Percentiles rank a stretch among this genome's conserved stretches.
phyloP scores from a whole-genome alignment of 2,329 filamentous ascomycete genomes.

The Aureobasidium sp. region DNA sequence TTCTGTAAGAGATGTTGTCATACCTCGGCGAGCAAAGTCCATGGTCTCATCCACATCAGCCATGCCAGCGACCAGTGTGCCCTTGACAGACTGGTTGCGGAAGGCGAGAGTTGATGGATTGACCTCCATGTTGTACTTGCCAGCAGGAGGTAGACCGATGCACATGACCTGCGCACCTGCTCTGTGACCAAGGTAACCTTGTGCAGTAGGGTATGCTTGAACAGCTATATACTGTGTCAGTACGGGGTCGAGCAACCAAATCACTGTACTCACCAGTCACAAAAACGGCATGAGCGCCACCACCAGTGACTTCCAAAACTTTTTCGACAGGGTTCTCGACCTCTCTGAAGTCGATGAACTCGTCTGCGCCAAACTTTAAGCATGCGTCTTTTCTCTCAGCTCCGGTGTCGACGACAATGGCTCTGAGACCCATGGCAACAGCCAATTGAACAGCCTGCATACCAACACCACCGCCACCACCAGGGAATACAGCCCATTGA shows the following conservation, averaged over 20 bases:
- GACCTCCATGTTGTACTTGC: constrained; percentile 26
- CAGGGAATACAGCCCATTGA: constrained; percentile 47
- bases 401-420: constrained; percentile 48
- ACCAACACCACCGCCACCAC: constrained; percentile 49
- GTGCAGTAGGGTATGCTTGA: constrained; percentile 19
- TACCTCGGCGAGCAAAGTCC: constrained; percentile 41
- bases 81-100: constrained; percentile 27
- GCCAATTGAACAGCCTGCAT: constrained; percentile 50
- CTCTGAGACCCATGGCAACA: constrained; percentile 46
- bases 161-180: constrained; percentile 46
- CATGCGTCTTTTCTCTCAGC: constrained; percentile 38
- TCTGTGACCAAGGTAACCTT: constrained; percentile 38
- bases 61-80: constrained; percentile 38
- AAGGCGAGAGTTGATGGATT: constrained; percentile 27
- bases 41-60: constrained; percentile 38
- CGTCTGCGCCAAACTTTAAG: constrained; percentile 44
- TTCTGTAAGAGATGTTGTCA: constrained; percentile 33
- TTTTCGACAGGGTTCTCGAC: constrained; percentile 30
- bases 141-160: constrained; percentile 29
- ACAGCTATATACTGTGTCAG: background rate
- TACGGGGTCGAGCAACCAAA: too few relatives aligned
- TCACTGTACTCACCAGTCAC: constrained; percentile 19
- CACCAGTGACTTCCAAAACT: constrained; percentile 38
- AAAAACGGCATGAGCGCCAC: constrained; percentile 38
- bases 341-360: constrained; percentile 47